These are phyloP conservation scores for Arthrobotrys sinensis DNA, from an alignment of 2,329 filamentous ascomycete genomes.

Conservation along the genomic window DNA sequence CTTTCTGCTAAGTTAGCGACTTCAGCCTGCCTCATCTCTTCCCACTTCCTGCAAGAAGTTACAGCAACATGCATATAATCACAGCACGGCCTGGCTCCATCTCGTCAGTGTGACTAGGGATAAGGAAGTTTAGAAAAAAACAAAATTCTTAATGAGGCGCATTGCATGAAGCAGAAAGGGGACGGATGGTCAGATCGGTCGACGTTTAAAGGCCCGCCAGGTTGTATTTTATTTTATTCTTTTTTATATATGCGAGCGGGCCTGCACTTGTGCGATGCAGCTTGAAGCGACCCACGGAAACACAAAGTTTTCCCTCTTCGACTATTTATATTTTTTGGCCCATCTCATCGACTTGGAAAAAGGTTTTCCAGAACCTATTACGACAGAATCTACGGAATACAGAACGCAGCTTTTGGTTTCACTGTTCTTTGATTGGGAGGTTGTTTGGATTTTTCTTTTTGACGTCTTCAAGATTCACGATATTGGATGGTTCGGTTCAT, in stretches of 20 bases:
- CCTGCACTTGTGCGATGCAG: slow-evolving; percentile 61
- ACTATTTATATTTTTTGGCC: slow-evolving; percentile 27
- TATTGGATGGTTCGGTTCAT: slow-evolving; percentile 11
- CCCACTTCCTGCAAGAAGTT: slow-evolving; percentile 60
- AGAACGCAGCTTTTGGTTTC: slow-evolving; percentile 7
- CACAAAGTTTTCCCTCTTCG: slow-evolving; percentile 48
- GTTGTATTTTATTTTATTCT: slow-evolving; percentile 41
- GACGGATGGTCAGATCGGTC: slow-evolving; percentile 36
- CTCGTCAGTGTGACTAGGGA: slow-evolving; percentile 57
- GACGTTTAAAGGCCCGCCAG: slow-evolving; percentile 24
- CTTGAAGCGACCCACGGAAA: slow-evolving; percentile 54
- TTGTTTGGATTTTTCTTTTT: slow-evolving; percentile 39
- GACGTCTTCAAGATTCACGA: slow-evolving; percentile 18
- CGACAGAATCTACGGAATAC: slow-evolving; percentile 21
- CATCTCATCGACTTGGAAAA: slow-evolving; percentile 45
- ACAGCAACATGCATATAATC: slow-evolving; percentile 60
- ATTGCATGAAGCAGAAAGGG: slow-evolving; percentile 59
- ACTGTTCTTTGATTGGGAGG: slow-evolving; percentile 40
- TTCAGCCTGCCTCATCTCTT: slow-evolving; percentile 61
- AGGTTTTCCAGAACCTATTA: slow-evolving; percentile 32
- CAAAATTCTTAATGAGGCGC: slow-evolving; percentile 54
- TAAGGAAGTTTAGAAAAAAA: slow-evolving; percentile 30
- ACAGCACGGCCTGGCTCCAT: slow-evolving; percentile 60
- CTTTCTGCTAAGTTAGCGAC: slow-evolving; percentile 40
- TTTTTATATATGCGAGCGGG: slow-evolving; percentile 61